Base-by-base conservation (phyloP, 78 protist species). In the Cavenderia fasciculata region DNA sequence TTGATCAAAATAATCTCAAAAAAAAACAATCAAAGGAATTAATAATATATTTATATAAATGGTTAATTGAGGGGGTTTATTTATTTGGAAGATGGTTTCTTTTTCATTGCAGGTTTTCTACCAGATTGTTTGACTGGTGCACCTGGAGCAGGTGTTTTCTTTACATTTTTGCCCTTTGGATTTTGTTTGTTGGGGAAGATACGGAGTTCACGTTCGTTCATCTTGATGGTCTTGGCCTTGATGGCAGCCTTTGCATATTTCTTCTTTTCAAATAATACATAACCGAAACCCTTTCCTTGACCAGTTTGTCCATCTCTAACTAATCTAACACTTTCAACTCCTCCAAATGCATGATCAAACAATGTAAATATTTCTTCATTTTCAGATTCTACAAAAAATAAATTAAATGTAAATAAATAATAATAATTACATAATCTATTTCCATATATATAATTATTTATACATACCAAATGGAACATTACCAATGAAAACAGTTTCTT, bases 121-220 rank as follows among this genome's bases (percentile, higher is more conserved):
- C n/a, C n/a, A n/a, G n/a, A n/a, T n/a, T n/a, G n/a, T n/a, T n/a
- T n/a, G n/a, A n/a, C n/a, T n/a, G n/a, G n/a, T n/a, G n/a, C n/a
- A n/a, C n/a, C n/a, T n/a, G n/a, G n/a, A n/a, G n/a, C n/a, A n/a
- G n/a, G n/a, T n/a, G n/a, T n/a, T n/a, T n/a, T 49, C 43, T 65
- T 68, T 38, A 57, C 76, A 16, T 54, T 68, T 43, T 82, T 82
- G 33, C 72, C 72, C 38, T 63, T 63, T 29, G 89, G 89, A 36
- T 68, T 82, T 56, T 34, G 29, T 82, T 82, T 82, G 25, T 73
- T 68, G 36, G 89, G 89, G 89, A 82, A 82, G n/a, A 82, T 68
- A 54, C 89, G 47, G 54, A 82, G 65, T 40, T 66, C 46, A 43
- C 77, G 51, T 7, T 44, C 47, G 14, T 16, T 25, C 19, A 82